A percentile compares a stretch with the other conserved stretches of the same genome.
Evolutionary conservation across 208 protist species (phyloP).

Genomic region (Angomonas desouzai): DNA sequence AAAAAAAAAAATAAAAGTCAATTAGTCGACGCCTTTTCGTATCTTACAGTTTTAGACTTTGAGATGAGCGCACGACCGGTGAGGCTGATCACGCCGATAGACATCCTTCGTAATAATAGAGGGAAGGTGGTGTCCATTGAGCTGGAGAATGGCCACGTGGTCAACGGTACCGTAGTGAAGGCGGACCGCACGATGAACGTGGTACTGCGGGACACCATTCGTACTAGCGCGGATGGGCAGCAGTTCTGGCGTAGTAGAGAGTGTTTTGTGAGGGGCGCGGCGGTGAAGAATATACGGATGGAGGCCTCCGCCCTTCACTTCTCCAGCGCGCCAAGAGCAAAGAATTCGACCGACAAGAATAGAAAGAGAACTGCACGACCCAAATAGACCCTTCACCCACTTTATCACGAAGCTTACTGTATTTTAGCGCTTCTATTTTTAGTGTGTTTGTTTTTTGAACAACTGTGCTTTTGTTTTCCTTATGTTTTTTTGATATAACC

Average conservation of each 20-base stretch:
- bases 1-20: too few relatives aligned
- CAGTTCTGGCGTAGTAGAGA: constrained; percentile 69
- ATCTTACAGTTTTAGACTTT: too few relatives aligned
- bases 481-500: not conserved
- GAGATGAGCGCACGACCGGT: not conserved
- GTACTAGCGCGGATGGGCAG: constrained; percentile 54
- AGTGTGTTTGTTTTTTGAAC: not conserved
- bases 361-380: constrained; percentile 3
- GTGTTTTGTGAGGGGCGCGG: constrained; percentile 66
- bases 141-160: constrained; percentile 54
- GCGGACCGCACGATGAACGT: constrained; percentile 83
- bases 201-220: constrained; percentile 71
- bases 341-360: constrained; percentile 1
- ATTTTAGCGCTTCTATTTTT: not conserved
- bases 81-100: constrained; percentile 42
- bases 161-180: constrained; percentile 80
- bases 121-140: constrained; percentile 80
- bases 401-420: not conserved
- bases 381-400: not conserved
- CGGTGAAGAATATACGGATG: constrained; percentile 76
- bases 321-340: not conserved
- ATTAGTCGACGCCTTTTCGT: too few relatives aligned
- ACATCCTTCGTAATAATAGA: constrained; percentile 77
- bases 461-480: not conserved
- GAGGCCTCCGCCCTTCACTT: constrained; percentile 23